Evolutionary conservation across 1,284 basidiomycete species (phyloP), one percentile per base, ranked within the genome.

Genomic region (Apiotrichum mycotoxinovorans): DNA sequence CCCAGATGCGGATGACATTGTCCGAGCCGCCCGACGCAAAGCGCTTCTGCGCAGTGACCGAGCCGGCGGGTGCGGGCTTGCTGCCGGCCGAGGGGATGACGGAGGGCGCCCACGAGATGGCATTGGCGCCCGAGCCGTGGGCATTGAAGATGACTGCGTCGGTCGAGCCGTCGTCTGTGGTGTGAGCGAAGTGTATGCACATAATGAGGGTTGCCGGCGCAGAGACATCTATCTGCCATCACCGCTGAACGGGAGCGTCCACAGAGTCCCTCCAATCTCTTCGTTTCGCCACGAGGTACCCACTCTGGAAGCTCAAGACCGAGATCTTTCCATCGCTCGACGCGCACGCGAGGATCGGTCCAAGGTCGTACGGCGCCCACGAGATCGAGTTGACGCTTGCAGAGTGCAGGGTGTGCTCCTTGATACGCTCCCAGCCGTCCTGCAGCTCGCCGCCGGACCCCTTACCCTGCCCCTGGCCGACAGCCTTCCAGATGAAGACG

Each of bases 241-340:
- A n/a, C n/a, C n/a, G n/a, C n/a, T n/a, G n/a, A n/a, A n/a, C n/a
- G n/a, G n/a, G n/a, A n/a, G n/a, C n/a, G n/a, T n/a, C n/a, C n/a
- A n/a, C n/a, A n/a, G n/a, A n/a, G n/a, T n/a, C n/a, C n/a, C n/a
- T n/a, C n/a, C n/a, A n/a, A n/a, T n/a, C n/a, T n/a, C n/a, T n/a
- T n/a, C n/a, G n/a, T n/a, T n/a, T n/a, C n/a, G n/a, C n/a, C n/a
- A n/a, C n/a, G n/a, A 4, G n/a, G 14, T 34, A 81, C 85, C 63
- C 66, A 93, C 92, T 91, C 84, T 97, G 95, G 82, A 98, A 98
- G 9, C 89, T 91, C 59, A 98, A 81, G 26, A 98, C 93, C 10
- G 95, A 98, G 51, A 98, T 85, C 75, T 96, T 96, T 63, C 95
- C 95, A 73, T 98, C 95, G 3, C 92, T 96, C n/a, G 91, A 95